A percentile compares a stretch with the other conserved stretches of the same genome.
Conservation (phyloP, 345 rosid genomes). For the Populus nigra region DNA sequence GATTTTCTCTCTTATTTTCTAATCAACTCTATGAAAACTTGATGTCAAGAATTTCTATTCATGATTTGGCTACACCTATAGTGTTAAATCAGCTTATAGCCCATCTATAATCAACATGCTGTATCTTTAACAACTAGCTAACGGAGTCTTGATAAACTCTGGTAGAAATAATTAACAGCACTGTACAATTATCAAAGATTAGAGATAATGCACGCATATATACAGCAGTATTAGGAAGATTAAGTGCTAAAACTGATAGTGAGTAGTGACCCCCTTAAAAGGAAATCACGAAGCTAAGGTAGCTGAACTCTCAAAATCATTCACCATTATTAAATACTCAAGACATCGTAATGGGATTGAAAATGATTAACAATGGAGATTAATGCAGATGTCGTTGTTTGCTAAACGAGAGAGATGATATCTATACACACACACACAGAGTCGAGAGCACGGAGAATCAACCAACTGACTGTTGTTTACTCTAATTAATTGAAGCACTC, state of each 20-base stretch:
- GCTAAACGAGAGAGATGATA: slow-evolving; percentile 2
- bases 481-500: not conserved
- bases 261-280: not conserved
- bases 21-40: no score
- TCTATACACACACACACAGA: no score
- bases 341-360: not conserved
- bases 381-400: slow-evolving; percentile 19
- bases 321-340: slow-evolving; percentile 17
- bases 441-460: not conserved
- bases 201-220: not conserved
- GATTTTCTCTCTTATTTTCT: not conserved
- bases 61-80: not conserved
- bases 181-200: not conserved
- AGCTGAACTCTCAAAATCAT: slow-evolving; percentile 37
- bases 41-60: not conserved
- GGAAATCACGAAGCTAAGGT: slow-evolving; percentile 23
- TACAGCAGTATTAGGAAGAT: not conserved
- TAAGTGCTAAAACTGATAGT: not conserved
- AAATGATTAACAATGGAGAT: slow-evolving; percentile 6
- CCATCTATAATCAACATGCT: not conserved
- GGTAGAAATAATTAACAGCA: not conserved
- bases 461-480: slow-evolving; percentile 25
- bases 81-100: not conserved
- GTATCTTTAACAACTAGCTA: not conserved
- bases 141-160: not conserved